Evolutionary conservation across 2,329 filamentous ascomycete genomes (phyloP).

Genomic region (Aspergillus novofumigatus): DNA sequence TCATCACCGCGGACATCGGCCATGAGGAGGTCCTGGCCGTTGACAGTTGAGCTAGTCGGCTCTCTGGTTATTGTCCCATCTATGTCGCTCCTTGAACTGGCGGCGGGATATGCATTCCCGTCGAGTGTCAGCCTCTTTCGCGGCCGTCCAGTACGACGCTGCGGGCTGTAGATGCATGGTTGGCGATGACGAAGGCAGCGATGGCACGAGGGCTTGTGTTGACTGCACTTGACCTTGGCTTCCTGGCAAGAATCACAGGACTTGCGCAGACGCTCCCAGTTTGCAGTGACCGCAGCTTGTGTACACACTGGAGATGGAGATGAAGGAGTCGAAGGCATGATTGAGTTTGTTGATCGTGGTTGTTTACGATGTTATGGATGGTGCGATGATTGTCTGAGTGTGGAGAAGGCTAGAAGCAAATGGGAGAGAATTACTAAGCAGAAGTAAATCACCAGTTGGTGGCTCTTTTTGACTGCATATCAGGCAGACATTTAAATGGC

Average conservation of each 20-base stretch:
- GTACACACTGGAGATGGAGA: too few species aligned
- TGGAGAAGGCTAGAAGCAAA: too few species aligned
- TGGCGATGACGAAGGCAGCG: conserved; percentile 4
- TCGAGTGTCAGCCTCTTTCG: conserved; percentile 1
- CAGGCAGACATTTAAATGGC: too few species aligned
- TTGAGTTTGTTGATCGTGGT: not conserved
- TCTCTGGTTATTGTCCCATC: not conserved
- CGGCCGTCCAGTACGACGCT: conserved; percentile 3
- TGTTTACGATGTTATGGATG: not conserved
- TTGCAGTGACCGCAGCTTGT: not conserved
- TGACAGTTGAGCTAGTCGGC: not conserved
- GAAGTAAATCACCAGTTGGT: too few species aligned
- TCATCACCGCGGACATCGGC: not conserved
- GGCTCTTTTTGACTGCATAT: too few species aligned
- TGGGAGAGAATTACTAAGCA: too few species aligned
- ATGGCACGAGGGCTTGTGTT: conserved; percentile 7
- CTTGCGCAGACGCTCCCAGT: conserved; percentile 1
- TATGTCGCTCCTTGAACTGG: not conserved
- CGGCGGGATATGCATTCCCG: not conserved
- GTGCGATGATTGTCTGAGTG: too few species aligned
- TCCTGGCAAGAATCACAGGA: conserved; percentile 6
- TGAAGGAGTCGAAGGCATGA: not conserved
- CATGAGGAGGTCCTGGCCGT: conserved; percentile 1
- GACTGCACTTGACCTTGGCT: conserved; percentile 9
- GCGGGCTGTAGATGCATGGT: conserved; percentile 7